Conservation (phyloP, 306 rosid species). For the Dalbergia cultrata region DNA sequence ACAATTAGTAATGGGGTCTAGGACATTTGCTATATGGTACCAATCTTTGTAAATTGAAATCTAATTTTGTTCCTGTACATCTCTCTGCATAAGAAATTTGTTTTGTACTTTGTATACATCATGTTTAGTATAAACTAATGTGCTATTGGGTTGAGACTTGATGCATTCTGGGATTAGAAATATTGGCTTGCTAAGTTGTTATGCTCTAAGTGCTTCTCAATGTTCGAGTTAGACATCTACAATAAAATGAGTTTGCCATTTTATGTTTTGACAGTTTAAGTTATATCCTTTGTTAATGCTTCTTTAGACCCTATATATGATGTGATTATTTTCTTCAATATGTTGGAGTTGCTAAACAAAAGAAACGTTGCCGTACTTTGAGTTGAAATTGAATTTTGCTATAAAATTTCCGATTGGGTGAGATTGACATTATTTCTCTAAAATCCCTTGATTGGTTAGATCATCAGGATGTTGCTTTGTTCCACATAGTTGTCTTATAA, state of each 20-base stretch:
- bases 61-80: slow-evolving; percentile 18
- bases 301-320: too few species aligned
- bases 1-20: slow-evolving; percentile 56
- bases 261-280: background rate
- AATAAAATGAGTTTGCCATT: background rate
- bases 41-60: slow-evolving; percentile 29
- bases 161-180: background rate
- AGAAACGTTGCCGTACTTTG: background rate
- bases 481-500: background rate
- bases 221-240: background rate
- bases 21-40: slow-evolving; percentile 2
- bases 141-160: background rate
- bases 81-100: background rate
- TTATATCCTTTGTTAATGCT: background rate
- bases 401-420: background rate
- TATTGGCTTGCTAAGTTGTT: background rate
- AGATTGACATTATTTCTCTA: background rate
- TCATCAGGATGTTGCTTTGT: background rate
- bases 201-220: background rate
- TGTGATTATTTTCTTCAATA: background rate
- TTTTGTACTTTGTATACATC: background rate
- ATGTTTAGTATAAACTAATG: background rate
- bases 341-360: background rate
- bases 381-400: background rate
- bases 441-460: background rate